Percentiles rank a stretch among this genome's conserved stretches.
phyloP scores from a whole-genome alignment of 768 basidiomycete species.

The Amanita thiersii region DNA sequence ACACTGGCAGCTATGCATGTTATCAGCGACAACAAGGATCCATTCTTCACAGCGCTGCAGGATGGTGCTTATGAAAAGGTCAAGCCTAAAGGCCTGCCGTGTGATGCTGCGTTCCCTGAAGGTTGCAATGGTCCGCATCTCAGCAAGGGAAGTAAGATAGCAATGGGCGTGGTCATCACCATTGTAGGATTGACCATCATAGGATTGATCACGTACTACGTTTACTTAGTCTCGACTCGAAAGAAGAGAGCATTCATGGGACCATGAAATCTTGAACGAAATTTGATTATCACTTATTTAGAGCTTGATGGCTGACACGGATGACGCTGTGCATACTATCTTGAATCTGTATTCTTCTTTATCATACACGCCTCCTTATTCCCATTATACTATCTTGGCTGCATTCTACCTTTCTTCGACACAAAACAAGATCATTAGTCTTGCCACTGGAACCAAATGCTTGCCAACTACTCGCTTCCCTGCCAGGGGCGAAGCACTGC shows the following conservation, averaged over 20 bases:
- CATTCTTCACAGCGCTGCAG: constrained; percentile 67
- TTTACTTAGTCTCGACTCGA: constrained; percentile 16
- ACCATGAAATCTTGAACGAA: neutral
- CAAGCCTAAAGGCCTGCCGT: constrained; percentile 63
- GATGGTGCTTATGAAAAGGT: constrained; percentile 58
- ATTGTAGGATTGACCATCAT: constrained; percentile 54
- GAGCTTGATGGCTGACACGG: neutral
- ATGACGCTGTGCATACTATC: constrained; percentile 21
- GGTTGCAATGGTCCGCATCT: constrained; percentile 46
- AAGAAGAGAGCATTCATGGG: neutral
- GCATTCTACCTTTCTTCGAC: constrained; percentile 34
- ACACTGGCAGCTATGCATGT: constrained; percentile 75
- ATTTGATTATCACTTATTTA: neutral
- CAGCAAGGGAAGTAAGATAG: constrained; percentile 56
- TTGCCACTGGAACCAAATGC: constrained; percentile 84
- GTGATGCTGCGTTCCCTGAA: constrained; percentile 59
- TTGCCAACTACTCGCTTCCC: constrained; percentile 60
- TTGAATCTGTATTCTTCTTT: constrained; percentile 36
- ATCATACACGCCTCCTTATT: constrained; percentile 40
- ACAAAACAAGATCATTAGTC: constrained; percentile 48
- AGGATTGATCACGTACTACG: constrained; percentile 33
- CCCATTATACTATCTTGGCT: constrained; percentile 60
- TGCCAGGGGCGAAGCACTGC: constrained; percentile 64
- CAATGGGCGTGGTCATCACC: constrained; percentile 58
- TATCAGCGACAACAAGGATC: constrained; percentile 59